Conservation (phyloP, 83 land plant species). For the Picea engelmannii region DNA sequence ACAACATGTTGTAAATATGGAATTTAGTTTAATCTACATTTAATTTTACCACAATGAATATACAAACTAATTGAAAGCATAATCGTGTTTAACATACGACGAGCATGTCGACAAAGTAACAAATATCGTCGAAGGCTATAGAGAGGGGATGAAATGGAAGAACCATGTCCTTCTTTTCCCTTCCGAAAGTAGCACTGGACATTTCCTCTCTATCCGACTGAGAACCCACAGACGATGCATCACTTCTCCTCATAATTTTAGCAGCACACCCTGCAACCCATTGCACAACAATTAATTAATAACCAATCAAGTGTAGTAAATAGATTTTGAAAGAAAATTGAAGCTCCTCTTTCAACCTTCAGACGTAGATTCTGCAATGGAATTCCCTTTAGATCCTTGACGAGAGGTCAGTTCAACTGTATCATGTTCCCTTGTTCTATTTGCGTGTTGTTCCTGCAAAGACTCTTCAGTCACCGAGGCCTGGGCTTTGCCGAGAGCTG, state of each 20-base stretch:
- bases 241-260: not conserved
- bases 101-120: slow-evolving; percentile 68
- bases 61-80: not conserved
- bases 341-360: not conserved
- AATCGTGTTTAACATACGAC: slow-evolving; percentile 24
- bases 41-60: no score
- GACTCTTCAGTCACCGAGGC: no score
- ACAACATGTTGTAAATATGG: no score
- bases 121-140: slow-evolving; percentile 50
- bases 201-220: not conserved
- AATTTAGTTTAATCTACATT: no score
- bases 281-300: not conserved
- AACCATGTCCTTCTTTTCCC: slow-evolving; percentile 50
- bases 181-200: not conserved
- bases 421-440: no score
- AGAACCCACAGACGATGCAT: not conserved
- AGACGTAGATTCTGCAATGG: not conserved
- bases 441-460: no score
- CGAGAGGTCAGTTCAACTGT: not conserved
- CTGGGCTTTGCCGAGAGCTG: no score
- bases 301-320: not conserved
- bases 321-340: not conserved
- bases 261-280: not conserved
- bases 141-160: slow-evolving; percentile 63
- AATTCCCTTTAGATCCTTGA: not conserved